phyloP scores from a whole-genome alignment of 2,329 filamentous ascomycete genomes.

The Niveomyces coronatus region DNA sequence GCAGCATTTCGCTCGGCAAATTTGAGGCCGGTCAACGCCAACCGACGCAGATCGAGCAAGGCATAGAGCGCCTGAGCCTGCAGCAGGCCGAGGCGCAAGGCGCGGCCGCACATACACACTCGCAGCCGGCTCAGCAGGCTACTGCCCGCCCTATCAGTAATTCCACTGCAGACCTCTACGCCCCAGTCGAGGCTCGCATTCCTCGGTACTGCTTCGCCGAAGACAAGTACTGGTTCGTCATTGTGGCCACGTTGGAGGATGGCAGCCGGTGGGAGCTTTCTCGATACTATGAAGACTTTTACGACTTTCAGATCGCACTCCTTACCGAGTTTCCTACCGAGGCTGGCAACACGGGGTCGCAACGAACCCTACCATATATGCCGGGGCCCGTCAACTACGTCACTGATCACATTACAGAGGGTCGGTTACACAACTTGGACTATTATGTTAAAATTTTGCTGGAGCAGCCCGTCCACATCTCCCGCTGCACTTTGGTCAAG shows the following conservation, averaged over 20 bases:
- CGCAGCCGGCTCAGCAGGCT: conserved; percentile 8
- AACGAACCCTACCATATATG: conserved; percentile 90
- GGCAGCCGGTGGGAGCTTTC: conserved; percentile 87
- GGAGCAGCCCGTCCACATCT: conserved; percentile 72
- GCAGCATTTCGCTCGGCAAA: conserved; percentile 91
- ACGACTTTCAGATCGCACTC: conserved; percentile 94
- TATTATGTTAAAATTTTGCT: conserved; percentile 92
- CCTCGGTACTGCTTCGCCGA: conserved; percentile 92
- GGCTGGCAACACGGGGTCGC: conserved; percentile 72
- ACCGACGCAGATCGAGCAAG: conserved; percentile 5
- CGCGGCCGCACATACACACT: background rate
- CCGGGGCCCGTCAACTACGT: conserved; percentile 95
- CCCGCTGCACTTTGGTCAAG: conserved; percentile 72
- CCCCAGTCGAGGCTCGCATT: conserved; percentile 74
- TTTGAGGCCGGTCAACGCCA: conserved; percentile 56
- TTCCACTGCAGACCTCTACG: conserved; percentile 48
- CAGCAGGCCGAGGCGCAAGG: conserved; percentile 13
- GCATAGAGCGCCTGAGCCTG: conserved; percentile 16
- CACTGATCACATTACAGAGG: conserved; percentile 94
- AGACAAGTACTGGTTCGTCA: conserved; percentile 98
- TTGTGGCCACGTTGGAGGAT: conserved; percentile 84
- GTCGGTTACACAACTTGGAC: conserved; percentile 82
- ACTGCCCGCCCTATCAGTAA: too few relatives aligned
- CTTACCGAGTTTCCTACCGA: conserved; percentile 87
- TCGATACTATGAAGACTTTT: conserved; percentile 96